Percentiles rank a stretch among this genome's conserved stretches.
Conservation (phyloP, 805 yeast genomes). For the Wickerhamiella alocasiicola region DNA sequence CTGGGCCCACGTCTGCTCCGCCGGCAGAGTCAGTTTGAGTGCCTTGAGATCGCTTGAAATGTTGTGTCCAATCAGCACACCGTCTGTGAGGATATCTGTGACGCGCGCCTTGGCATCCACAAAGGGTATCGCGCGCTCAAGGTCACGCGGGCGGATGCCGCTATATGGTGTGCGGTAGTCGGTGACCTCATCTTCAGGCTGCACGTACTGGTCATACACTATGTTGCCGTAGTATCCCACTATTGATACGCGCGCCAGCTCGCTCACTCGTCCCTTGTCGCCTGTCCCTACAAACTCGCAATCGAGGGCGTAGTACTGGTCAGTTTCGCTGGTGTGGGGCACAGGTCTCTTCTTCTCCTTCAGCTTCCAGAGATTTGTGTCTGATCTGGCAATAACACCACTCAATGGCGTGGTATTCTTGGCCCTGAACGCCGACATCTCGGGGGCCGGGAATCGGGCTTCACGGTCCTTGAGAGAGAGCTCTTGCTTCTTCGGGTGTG, state of each 20-base stretch:
- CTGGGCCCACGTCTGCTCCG: conserved; percentile 34
- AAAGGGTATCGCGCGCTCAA: conserved; percentile 56
- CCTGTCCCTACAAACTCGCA: conserved; percentile 95
- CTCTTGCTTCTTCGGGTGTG: too few species aligned
- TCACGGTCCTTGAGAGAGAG: too few species aligned
- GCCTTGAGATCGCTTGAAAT: conserved; percentile 65
- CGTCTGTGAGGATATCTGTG: conserved; percentile 38
- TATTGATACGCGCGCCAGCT: conserved; percentile 73
- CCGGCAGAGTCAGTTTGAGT: conserved; percentile 56
- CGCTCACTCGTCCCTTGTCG: conserved; percentile 49
- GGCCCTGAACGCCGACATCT: neutral
- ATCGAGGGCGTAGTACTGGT: conserved; percentile 71
- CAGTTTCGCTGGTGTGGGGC: conserved; percentile 36
- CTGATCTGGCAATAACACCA: neutral
- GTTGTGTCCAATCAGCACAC: conserved; percentile 67
- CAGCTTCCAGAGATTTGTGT: neutral
- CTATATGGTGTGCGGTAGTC: conserved; percentile 92
- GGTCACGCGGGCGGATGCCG: conserved; percentile 62
- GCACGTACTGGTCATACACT: conserved; percentile 60
- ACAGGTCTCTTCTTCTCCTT: neutral
- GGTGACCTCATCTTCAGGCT: conserved; percentile 61
- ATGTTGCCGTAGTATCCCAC: conserved; percentile 72
- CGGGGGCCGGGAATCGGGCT: neutral
- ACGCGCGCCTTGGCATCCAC: conserved; percentile 52
- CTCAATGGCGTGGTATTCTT: neutral